Evolutionary conservation across 2,329 filamentous ascomycete genomes (phyloP), one percentile per base, ranked within the genome.

Genomic region (Aspergillus novofumigatus): DNA sequence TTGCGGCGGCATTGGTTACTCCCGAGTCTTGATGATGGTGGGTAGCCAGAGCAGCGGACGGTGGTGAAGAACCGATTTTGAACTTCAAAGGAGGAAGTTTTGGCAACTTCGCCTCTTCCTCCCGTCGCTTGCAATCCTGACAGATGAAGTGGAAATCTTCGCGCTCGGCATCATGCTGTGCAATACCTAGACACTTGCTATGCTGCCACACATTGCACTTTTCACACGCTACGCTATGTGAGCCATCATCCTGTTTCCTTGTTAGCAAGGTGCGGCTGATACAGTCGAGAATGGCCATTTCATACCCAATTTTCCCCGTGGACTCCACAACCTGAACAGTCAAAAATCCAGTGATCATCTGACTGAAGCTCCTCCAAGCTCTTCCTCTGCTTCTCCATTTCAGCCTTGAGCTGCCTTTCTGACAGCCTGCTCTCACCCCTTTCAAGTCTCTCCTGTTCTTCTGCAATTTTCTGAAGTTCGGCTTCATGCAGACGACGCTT

Each of bases 131-230:
- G 77, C 94, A 99, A 50, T 88, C 86, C 35, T 78, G 78, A 76
- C 93, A 97, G 62, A 96, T 75, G 68, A 96, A 96, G 59, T 90
- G 86, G 67, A 97, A 97, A 63, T 95, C 90, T 1, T 91, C 86
- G 49, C 86, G 82, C 62, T 96, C 93, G 0, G 92, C 92, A 60
- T 92, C 89, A 58, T 83, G 78, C 66, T 95, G 84, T 49, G 84
- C 83, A 61, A 97, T 89, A 44, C 87, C 88, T 58, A 96, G 83
- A 69, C 94, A 99, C 67, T 89, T 91, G 79, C 92, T 96, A 70
- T 99, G 94, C 72, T 97, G 93, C 94, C 94, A 99, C 50, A 96
- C 88, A 69, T 88, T 95, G 79, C 94, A 99, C 64, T 82, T 87
- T 70, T 99, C 94, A 75, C 94, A 99, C 28, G 92, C 90, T 62